phyloP scores from a whole-genome alignment of 2,329 filamentous ascomycete genomes.

The Penicillium expansum region DNA sequence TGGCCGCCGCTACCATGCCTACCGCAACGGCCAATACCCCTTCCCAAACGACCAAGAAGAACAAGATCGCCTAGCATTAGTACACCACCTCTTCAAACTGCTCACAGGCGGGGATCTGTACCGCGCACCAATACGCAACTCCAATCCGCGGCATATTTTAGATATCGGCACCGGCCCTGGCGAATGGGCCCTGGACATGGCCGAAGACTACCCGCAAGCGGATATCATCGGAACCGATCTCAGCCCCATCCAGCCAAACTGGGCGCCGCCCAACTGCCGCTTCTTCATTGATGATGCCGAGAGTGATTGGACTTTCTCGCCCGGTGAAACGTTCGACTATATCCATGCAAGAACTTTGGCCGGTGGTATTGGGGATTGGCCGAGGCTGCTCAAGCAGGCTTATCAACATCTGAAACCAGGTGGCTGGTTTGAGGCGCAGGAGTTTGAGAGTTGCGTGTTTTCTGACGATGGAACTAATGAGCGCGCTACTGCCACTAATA shows the following conservation, averaged over 20 bases:
- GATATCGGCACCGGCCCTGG: conserved; percentile 37
- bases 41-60: conserved; percentile 47
- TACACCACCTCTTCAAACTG: conserved; percentile 42
- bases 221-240: conserved; percentile 39
- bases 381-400: conserved; percentile 30
- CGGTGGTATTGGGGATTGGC: conserved; percentile 40
- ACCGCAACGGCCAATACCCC: conserved; percentile 43
- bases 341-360: conserved; percentile 39
- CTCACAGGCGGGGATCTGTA: conserved; percentile 37
- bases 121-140: conserved; percentile 35
- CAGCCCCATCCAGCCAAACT: conserved; percentile 37
- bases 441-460: conserved; percentile 28
- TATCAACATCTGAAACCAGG: conserved; percentile 34
- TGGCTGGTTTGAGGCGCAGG: conserved; percentile 39
- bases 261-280: conserved; percentile 50
- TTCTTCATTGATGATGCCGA: conserved; percentile 50
- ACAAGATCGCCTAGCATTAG: conserved; percentile 42
- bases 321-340: conserved; percentile 40
- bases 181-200: conserved; percentile 45
- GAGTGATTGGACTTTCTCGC: conserved; percentile 40
- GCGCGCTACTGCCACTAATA: conserved; percentile 23
- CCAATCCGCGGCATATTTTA: conserved; percentile 26
- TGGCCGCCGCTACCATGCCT: conserved; percentile 45
- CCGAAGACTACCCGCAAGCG: conserved; percentile 36
- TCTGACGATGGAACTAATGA: conserved; percentile 36